Evolutionary conservation across 768 basidiomycete genomes (phyloP).

Genomic region (Tulasnella sp.): DNA sequence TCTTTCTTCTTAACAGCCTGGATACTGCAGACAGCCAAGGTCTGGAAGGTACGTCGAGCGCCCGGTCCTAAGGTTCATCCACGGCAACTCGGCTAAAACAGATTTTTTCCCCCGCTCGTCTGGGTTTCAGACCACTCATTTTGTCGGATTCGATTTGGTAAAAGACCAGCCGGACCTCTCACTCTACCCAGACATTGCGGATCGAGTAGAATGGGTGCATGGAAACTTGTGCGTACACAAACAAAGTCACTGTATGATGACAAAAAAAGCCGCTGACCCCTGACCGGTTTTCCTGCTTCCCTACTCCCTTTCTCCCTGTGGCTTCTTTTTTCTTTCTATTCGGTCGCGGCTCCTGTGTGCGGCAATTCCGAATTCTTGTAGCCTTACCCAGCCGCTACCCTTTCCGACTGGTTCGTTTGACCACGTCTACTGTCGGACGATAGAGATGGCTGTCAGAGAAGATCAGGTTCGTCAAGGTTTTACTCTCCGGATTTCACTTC

Average conservation of each 20-base stretch:
- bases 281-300: neutral
- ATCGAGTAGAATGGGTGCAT: constrained; percentile 13
- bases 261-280: neutral
- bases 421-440: neutral
- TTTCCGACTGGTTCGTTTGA: constrained; percentile 11
- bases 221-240: constrained; percentile 14
- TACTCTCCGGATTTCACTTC: neutral
- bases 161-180: constrained; percentile 5
- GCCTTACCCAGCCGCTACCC: neutral
- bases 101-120: too few relatives aligned
- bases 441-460: constrained; percentile 12
- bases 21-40: constrained; percentile 6
- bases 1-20: neutral
- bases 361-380: neutral
- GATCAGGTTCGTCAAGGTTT: constrained; percentile 5
- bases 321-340: neutral
- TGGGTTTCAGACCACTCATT: neutral
- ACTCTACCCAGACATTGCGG: constrained; percentile 1
- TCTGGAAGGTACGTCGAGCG: constrained; percentile 12
- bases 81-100: neutral
- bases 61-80: neutral
- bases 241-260: neutral
- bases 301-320: neutral
- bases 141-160: constrained; percentile 16
- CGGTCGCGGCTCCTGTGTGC: neutral